Percentiles rank a stretch among this genome's conserved stretches.
Conservation (phyloP, 352 stramenopile species). For the Phytophthora pseudosyringae region DNA sequence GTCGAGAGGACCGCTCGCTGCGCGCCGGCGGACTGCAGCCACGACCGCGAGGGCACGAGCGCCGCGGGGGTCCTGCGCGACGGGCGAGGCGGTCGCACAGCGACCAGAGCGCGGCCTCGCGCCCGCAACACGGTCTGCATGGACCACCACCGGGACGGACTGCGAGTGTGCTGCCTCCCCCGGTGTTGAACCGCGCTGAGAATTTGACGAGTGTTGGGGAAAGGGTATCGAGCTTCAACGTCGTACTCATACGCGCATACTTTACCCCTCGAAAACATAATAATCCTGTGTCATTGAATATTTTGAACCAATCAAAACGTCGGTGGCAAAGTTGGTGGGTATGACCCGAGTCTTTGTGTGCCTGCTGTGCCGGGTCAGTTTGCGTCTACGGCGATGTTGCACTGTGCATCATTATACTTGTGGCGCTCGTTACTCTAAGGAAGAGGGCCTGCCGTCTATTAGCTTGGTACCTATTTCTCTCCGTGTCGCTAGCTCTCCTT, state of each 20-base stretch:
- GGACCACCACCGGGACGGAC: constrained; percentile 20
- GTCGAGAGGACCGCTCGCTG: constrained; percentile 18
- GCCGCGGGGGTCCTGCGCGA: constrained; percentile 17
- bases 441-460: neutral
- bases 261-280: neutral
- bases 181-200: constrained; percentile 11
- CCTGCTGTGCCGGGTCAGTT: constrained; percentile 12
- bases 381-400: constrained; percentile 14
- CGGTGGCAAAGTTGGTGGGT: neutral
- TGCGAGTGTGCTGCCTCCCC: constrained; percentile 8
- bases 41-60: constrained; percentile 17
- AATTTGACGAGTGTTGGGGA: constrained; percentile 7
- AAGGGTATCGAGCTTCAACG: constrained; percentile 39
- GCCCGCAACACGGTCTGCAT: constrained; percentile 41
- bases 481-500: constrained; percentile 59
- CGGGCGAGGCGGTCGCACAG: constrained; percentile 13
- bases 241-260: neutral
- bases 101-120: constrained; percentile 36
- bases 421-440: constrained; percentile 18
- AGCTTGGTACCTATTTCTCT: constrained; percentile 18
- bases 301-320: neutral
- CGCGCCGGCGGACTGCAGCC: constrained; percentile 6
- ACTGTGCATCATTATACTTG: constrained; percentile 25
- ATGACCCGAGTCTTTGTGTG: constrained; percentile 2
- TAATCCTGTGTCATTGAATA: constrained; percentile 5